Evolutionary conservation across 805 yeast genomes (phyloP).

Genomic region (Lipomyces lipofer): DNA sequence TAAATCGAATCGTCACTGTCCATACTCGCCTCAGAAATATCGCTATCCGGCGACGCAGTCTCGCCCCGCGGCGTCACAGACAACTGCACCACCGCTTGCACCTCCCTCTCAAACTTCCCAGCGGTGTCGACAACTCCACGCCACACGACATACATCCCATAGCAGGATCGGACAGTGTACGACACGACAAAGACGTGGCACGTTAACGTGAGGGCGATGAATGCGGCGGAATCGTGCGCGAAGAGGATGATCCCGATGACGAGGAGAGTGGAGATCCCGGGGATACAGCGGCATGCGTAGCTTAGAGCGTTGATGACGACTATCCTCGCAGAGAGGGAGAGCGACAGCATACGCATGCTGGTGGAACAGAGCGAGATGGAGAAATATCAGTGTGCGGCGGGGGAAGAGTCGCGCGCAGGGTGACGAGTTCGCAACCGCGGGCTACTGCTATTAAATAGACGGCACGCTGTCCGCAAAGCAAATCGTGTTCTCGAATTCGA

Average conservation of each 20-base stretch:
- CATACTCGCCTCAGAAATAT: background rate
- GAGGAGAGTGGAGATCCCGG: constrained; percentile 18
- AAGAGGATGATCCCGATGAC: constrained; percentile 4
- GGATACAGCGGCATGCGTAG: constrained; percentile 12
- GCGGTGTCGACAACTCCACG: background rate
- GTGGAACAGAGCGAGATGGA: no score
- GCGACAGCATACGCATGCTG: constrained; percentile 19
- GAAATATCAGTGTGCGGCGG: no score
- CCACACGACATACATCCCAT: constrained; percentile 23
- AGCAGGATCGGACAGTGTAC: constrained; percentile 27
- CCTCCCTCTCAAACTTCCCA: background rate
- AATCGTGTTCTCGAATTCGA: no score
- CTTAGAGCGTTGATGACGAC: background rate
- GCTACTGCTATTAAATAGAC: no score
- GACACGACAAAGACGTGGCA: constrained; percentile 24
- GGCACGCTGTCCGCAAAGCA: no score
- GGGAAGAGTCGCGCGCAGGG: no score
- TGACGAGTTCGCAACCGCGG: no score
- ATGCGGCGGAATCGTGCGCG: background rate
- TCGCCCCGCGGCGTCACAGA: no score
- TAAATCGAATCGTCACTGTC: background rate
- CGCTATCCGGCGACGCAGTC: background rate
- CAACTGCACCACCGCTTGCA: no score
- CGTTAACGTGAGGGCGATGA: constrained; percentile 12
- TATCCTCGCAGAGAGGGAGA: constrained; percentile 3